Conservation (phyloP, 2,329 filamentous ascomycete species). For the Madurella fahalii region DNA sequence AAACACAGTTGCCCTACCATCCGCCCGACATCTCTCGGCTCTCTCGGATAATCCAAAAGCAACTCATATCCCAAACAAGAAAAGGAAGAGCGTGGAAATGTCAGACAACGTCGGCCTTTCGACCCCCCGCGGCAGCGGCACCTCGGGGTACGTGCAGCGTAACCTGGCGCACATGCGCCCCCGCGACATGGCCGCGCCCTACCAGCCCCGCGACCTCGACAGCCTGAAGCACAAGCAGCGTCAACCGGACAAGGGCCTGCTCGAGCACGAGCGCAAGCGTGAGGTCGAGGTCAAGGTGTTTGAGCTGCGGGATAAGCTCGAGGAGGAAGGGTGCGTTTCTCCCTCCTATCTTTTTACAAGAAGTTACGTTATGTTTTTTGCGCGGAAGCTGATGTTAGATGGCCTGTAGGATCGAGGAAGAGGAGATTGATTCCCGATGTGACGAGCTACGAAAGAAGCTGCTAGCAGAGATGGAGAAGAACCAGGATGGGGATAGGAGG, state of each 20-base stretch:
- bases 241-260: slow-evolving; percentile 84
- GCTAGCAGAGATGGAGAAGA: slow-evolving; percentile 46
- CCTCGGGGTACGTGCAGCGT: slow-evolving; percentile 94
- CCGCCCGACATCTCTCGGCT: neutral
- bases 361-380: neutral
- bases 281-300: slow-evolving; percentile 92
- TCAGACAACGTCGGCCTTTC: slow-evolving; percentile 95
- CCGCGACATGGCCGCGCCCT: slow-evolving; percentile 75
- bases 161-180: slow-evolving; percentile 86
- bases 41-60: neutral
- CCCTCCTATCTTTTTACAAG: neutral
- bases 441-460: slow-evolving; percentile 63
- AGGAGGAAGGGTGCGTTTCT: slow-evolving; percentile 70
- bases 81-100: slow-evolving; percentile 50
- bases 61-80: neutral
- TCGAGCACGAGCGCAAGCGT: slow-evolving; percentile 89
- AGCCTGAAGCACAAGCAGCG: slow-evolving; percentile 70
- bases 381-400: neutral
- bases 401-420: slow-evolving; percentile 65
- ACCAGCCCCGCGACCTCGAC: slow-evolving; percentile 66
- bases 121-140: slow-evolving; percentile 90
- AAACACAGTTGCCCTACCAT: neutral
- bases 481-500: slow-evolving; percentile 22
- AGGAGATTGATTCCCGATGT: slow-evolving; percentile 80
- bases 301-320: slow-evolving; percentile 82